A percentile compares a stretch with the other conserved stretches of the same genome.
Evolutionary conservation across 2,329 filamentous ascomycete genomes (phyloP).

Genomic region (Phaeosphaeria sp.): DNA sequence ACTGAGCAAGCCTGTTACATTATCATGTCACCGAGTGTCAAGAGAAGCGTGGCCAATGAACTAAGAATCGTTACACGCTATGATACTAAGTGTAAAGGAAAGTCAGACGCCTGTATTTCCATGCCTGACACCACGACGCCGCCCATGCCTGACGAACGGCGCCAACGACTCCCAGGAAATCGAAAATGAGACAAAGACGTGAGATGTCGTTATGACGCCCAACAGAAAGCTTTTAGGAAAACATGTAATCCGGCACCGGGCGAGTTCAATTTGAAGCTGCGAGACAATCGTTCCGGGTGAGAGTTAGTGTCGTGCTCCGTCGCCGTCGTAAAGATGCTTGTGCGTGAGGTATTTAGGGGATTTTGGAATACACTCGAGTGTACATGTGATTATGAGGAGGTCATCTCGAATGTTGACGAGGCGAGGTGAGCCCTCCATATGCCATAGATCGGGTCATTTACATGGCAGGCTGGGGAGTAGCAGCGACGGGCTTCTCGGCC

Average conservation of each 20-base stretch:
- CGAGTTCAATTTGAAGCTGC: constrained; percentile 38
- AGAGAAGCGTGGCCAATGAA: neutral
- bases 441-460: constrained; percentile 17
- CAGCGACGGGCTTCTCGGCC: constrained; percentile 20
- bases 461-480: constrained; percentile 33
- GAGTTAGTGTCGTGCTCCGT: constrained; percentile 29
- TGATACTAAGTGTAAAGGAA: constrained; percentile 20
- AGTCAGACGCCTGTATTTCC: constrained; percentile 24
- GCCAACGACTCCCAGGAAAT: neutral
- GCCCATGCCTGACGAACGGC: constrained; percentile 13
- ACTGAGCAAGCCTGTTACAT: neutral
- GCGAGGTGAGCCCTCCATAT: neutral
- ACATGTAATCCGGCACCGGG: constrained; percentile 29
- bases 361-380: neutral
- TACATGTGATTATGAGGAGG: neutral
- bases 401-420: neutral
- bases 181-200: constrained; percentile 20
- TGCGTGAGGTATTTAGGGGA: neutral
- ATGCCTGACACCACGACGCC: constrained; percentile 16
- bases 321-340: constrained; percentile 28
- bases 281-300: constrained; percentile 25
- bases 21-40: neutral
- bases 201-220: constrained; percentile 29
- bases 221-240: constrained; percentile 35
- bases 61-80: constrained; percentile 23